phyloP scores from a whole-genome alignment of 768 basidiomycete genomes.

The Obba rivulosa region DNA sequence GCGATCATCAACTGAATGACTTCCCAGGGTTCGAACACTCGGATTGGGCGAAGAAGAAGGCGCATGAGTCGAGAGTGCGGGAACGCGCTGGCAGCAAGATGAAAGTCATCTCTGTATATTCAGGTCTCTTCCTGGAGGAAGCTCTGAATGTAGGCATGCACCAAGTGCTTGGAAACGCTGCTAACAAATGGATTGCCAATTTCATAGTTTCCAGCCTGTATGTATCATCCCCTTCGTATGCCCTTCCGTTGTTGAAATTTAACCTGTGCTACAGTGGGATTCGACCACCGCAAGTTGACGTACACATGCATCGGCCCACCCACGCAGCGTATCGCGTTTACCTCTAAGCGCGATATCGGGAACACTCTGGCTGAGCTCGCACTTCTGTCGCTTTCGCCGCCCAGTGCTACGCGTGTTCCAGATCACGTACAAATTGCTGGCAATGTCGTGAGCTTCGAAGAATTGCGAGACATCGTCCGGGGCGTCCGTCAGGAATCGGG shows the following conservation, averaged over 20 bases:
- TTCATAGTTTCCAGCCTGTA: background rate
- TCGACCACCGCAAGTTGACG: constrained; percentile 13
- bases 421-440: constrained; percentile 17
- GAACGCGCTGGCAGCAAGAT: constrained; percentile 7
- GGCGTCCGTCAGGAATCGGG: background rate
- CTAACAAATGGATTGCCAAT: background rate
- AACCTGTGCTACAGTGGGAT: constrained; percentile 10
- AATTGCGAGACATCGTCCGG: constrained; percentile 5
- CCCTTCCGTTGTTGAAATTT: too few species aligned
- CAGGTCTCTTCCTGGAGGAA: constrained; percentile 13
- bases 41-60: constrained; percentile 6
- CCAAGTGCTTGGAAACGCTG: background rate
- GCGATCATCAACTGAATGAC: constrained; percentile 15
- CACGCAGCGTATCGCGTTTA: constrained; percentile 6
- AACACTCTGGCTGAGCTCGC: constrained; percentile 14
- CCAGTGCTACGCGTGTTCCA: constrained; percentile 10
- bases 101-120: constrained; percentile 16
- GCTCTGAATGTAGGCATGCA: constrained; percentile 5
- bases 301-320: constrained; percentile 17
- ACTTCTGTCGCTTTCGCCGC: constrained; percentile 11
- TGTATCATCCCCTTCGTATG: too few species aligned
- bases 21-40: constrained; percentile 12
- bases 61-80: constrained; percentile 4
- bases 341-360: constrained; percentile 15
- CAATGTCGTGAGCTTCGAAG: constrained; percentile 7